Evolutionary conservation across 257 asterid species (phyloP).

Genomic region (Coffea canephora): DNA sequence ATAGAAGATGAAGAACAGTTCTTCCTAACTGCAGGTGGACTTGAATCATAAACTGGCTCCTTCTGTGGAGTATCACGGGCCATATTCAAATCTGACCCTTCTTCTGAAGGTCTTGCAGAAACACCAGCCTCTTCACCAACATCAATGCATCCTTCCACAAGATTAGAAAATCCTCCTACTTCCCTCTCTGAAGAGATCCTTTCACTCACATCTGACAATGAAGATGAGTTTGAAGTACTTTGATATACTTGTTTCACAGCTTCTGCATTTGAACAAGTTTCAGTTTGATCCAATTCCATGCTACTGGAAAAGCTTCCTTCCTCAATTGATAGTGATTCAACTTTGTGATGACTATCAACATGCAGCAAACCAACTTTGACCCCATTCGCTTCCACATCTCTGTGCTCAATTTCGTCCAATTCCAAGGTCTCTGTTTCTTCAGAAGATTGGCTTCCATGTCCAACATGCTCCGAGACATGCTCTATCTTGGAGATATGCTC

Average conservation of each 20-base stretch:
- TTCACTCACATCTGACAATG: slow-evolving; percentile 56
- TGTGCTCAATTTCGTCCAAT: slow-evolving; percentile 32
- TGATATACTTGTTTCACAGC: slow-evolving; percentile 22
- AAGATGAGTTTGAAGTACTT: slow-evolving; percentile 61
- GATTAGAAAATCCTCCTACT: slow-evolving; percentile 36
- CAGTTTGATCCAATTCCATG: slow-evolving; percentile 19
- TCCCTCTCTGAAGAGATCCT: slow-evolving; percentile 33
- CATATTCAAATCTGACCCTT: slow-evolving; percentile 27
- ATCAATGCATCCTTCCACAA: slow-evolving; percentile 28
- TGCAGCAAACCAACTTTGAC: slow-evolving; percentile 21
- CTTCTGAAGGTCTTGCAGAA: slow-evolving; percentile 31
- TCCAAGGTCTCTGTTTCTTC: slow-evolving; percentile 45
- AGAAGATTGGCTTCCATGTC: slow-evolving; percentile 68
- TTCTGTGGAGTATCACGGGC: slow-evolving; percentile 28
- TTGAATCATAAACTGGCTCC: slow-evolving; percentile 64
- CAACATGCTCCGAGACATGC: slow-evolving; percentile 49
- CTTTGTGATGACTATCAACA: slow-evolving; percentile 9
- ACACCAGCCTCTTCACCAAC: slow-evolving; percentile 32
- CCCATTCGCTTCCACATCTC: slow-evolving; percentile 25
- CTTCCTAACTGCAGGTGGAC: slow-evolving; percentile 43
- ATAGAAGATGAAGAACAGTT: slow-evolving; percentile 45
- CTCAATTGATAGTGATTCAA: slow-evolving; percentile 10
- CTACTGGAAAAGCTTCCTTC: slow-evolving; percentile 14
- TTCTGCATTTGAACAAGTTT: slow-evolving; percentile 18
- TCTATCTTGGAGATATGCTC: slow-evolving; percentile 35